Base-by-base conservation (phyloP, 345 rosid species). In the Lepidium africanum region DNA sequence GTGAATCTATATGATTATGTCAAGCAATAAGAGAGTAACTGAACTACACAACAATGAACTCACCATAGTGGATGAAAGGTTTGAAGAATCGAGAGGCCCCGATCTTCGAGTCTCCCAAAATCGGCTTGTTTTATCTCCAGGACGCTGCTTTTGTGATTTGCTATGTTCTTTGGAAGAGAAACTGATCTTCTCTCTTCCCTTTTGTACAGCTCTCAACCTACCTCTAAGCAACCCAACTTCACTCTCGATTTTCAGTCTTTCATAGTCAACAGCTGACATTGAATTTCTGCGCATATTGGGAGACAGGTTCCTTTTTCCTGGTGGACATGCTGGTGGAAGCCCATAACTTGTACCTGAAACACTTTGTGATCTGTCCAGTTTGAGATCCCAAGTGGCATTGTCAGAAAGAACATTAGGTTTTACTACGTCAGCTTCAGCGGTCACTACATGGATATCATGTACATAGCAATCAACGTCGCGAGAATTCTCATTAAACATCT, bases 191-290 rank as follows among this genome's bases (percentile, higher is more conserved):
- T 79, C 84, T 71, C 88, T 80, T 71, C 86, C 86, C 63, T 76
- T 72, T 58, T 80, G 86, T 52, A 87, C 72, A 60, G 76, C 65
- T 72, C 75, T 79, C 14, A 83, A 77, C 70, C 86, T 78, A 60
- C 84, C 85, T 73, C 81, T 78, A 13, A 87, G 79, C 77, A 83
- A 74, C n/a, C 82, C 90, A 66, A 89, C 88, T 83, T 89, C 92
- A 63, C 65, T 70, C 57, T 89, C 92, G 37, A 89, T 75, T 72
- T 86, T 88, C 14, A 73, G 60, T 77, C 90, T 83, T 63, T 88
- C 92, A 62, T 67, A 76, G 67, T 88, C 96, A 69, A 85, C 75
- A 60, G 84, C 81, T 61, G 96, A 85, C 96, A 88, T 85, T 21
- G 96, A 88, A 66, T 85, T 80, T 65, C 92, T 81, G n/a, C 86